phyloP scores from a whole-genome alignment of 1,139 yeast genomes.

The Yamadazyma mexicana region DNA sequence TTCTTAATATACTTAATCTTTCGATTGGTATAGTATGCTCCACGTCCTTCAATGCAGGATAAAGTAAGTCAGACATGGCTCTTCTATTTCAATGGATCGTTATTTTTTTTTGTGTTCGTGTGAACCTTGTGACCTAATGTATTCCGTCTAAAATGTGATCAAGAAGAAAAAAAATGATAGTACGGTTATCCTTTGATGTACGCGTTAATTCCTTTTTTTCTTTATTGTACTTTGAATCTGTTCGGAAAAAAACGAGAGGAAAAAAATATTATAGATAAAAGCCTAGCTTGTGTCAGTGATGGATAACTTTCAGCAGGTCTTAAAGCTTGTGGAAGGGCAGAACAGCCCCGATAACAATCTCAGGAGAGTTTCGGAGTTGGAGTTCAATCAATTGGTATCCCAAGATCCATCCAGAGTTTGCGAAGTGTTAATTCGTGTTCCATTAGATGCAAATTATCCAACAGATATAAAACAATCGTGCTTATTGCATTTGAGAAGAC shows the following conservation, averaged over 20 bases:
- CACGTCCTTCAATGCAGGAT: slow-evolving; percentile 46
- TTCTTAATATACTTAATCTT: slow-evolving; percentile 71
- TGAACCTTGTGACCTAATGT: no score
- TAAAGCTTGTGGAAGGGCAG: slow-evolving; percentile 29
- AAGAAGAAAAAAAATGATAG: no score
- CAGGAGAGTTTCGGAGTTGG: slow-evolving; percentile 36
- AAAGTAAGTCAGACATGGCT: slow-evolving; percentile 19
- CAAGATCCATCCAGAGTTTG: slow-evolving; percentile 34
- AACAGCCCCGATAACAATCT: slow-evolving; percentile 37
- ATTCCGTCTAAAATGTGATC: no score
- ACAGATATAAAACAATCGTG: slow-evolving; percentile 60
- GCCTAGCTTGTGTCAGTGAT: background rate
- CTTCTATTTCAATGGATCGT: no score
- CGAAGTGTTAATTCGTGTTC: slow-evolving; percentile 27
- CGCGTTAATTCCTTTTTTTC: slow-evolving; percentile 3
- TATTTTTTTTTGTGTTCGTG: no score
- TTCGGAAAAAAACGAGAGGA: background rate
- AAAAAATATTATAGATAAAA: no score
- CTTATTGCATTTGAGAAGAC: slow-evolving; percentile 63
- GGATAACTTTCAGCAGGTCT: slow-evolving; percentile 5
- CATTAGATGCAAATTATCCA: slow-evolving; percentile 21
- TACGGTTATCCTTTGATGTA: background rate
- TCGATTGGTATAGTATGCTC: slow-evolving; percentile 65
- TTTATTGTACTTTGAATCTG: background rate
- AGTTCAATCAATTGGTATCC: slow-evolving; percentile 27